Base-by-base conservation (phyloP, 345 rosid genomes). In the Pistacia integerrima region DNA sequence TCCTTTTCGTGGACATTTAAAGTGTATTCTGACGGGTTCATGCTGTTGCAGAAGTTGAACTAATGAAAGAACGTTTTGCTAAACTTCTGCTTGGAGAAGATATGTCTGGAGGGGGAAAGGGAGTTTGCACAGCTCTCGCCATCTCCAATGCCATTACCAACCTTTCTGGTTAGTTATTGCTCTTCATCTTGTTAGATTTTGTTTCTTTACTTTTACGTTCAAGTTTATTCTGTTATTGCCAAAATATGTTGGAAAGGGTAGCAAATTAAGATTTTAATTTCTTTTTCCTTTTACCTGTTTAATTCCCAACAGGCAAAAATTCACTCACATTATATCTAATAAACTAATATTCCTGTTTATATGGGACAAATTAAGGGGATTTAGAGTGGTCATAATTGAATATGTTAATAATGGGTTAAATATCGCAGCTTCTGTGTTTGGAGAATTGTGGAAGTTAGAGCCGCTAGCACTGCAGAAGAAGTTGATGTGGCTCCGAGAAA, bases 51-150 rank as follows among this genome's bases (percentile, higher is more conserved):
- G 87, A 83, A 70, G 65, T 80, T 17, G 85, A 83, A 76, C 13
- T 85, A 79, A 85, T 85, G 90, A 87, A 82, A 65, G 86, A 82
- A 69, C 73, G 82, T 41, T 87, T 87, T 41, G 86, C 90, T 11
- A 85, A 85, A 76, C 88, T 85, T 71, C 79, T 85, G 67, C 87
- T 87, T n/a, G 90, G 90, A 64, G 90, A 87, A 74, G 90, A 87
- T 85, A 87, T 85, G 90, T 87, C 87, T 5, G 90, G 90, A 25
- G 87, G 87, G 58, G 83, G 88, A 3, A 85, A 84, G 25, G 88
- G 88, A 58, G 83, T 80, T 67, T 77, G 83, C 63, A 82, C 88
- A 8, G 88, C 90, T 63, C 84, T 84, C 7, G 85, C 88, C 38
- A 80, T 85, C 80, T 82, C 87, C 38, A 85, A 85, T 75, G 83